Conservation (phyloP, 1,139 yeast species). For the Hansenula sp. region DNA sequence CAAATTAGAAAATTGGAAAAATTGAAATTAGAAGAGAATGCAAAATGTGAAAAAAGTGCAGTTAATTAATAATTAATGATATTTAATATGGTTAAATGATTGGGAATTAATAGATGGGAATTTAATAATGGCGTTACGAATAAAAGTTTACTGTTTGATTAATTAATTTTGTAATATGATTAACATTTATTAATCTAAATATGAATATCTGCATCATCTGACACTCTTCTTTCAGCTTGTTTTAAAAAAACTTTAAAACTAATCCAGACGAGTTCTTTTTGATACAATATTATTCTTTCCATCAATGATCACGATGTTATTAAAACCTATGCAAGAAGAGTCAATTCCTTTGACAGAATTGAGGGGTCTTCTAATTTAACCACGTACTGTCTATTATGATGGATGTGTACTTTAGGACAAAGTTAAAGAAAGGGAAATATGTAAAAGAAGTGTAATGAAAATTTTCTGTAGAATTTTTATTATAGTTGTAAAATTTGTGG, state of each 20-base stretch:
- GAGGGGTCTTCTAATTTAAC: too few species aligned
- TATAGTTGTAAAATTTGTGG: too few species aligned
- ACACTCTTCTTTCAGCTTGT: slow-evolving; percentile 49
- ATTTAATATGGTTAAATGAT: too few species aligned
- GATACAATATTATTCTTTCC: slow-evolving; percentile 40
- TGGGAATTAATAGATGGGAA: too few species aligned
- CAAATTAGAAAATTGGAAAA: slow-evolving; percentile 18
- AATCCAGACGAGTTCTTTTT: slow-evolving; percentile 57
- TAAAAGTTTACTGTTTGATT: too few species aligned
- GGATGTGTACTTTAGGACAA: slow-evolving; percentile 36
- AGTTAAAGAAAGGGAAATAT: slow-evolving; percentile 22
- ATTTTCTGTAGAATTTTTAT: neutral
- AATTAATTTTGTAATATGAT: too few species aligned
- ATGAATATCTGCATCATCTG: slow-evolving; percentile 47
- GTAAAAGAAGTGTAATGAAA: slow-evolving; percentile 1
- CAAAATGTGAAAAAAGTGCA: neutral
- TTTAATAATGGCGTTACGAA: too few species aligned
- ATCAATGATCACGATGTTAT: slow-evolving; percentile 34
- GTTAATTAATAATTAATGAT: neutral
- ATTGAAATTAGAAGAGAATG: slow-evolving; percentile 2
- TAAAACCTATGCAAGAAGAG: slow-evolving; percentile 7
- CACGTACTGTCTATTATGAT: slow-evolving; percentile 42
- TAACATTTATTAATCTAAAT: slow-evolving; percentile 1
- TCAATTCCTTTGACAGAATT: slow-evolving; percentile 6
- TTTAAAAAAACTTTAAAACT: slow-evolving; percentile 6